These are phyloP conservation scores for Boletus sensibilis DNA, from an alignment of 768 basidiomycete species.

Conservation along the genomic window DNA sequence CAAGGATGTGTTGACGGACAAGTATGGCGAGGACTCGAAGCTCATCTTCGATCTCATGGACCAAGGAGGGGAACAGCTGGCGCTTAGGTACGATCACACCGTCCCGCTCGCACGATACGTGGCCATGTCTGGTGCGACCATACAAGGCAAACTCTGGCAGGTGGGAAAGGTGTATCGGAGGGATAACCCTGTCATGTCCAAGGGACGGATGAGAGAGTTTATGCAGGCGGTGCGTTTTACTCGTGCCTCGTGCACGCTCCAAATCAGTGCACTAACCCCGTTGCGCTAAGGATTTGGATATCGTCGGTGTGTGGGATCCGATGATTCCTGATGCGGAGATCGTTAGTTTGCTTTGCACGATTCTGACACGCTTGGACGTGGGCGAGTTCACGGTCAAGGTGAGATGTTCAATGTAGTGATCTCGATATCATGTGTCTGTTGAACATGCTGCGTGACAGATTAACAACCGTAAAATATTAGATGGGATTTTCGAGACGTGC, in stretches of 20 bases:
- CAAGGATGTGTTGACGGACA: slow-evolving; percentile 92
- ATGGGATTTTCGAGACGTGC: slow-evolving; percentile 95
- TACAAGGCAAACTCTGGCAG: slow-evolving; percentile 88
- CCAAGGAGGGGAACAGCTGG: slow-evolving; percentile 95
- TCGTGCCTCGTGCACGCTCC: background rate
- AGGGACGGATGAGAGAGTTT: slow-evolving; percentile 98
- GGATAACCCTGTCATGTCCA: slow-evolving; percentile 96
- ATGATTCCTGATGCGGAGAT: slow-evolving; percentile 98
- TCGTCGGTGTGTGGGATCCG: slow-evolving; percentile 86
- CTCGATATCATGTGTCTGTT: background rate
- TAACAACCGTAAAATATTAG: slow-evolving; percentile 95
- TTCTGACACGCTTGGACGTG: slow-evolving; percentile 80
- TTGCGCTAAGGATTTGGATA: slow-evolving; percentile 81
- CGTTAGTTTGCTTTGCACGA: slow-evolving; percentile 76
- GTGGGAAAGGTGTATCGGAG: slow-evolving; percentile 98
- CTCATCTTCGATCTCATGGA: slow-evolving; percentile 97
- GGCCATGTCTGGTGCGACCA: slow-evolving; percentile 89
- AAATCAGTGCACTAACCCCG: background rate
- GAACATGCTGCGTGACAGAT: slow-evolving; percentile 46
- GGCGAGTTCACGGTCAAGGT: slow-evolving; percentile 96
- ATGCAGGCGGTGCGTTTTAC: slow-evolving; percentile 76
- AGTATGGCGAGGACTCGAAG: slow-evolving; percentile 97
- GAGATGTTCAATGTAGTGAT: background rate
- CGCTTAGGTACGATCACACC: slow-evolving; percentile 93
- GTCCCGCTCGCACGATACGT: slow-evolving; percentile 95